Conservation (phyloP, 495 filamentous ascomycete genomes). For the Cenococcum geophilum region DNA sequence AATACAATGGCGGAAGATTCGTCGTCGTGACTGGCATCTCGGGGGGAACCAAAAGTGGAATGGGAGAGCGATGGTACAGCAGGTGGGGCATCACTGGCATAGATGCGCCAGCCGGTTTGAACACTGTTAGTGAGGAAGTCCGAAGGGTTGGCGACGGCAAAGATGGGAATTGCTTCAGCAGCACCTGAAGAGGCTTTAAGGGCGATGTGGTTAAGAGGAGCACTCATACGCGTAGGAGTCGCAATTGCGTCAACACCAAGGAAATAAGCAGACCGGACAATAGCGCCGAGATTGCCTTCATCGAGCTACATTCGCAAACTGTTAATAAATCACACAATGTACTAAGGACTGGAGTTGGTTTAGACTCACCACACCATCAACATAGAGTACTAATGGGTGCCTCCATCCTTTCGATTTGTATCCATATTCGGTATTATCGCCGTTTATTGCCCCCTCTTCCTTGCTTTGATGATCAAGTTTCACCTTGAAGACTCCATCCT, state of each 20-base stretch:
- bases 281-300: slow-evolving; percentile 82
- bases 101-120: slow-evolving; percentile 73
- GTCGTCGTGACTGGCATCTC: not conserved
- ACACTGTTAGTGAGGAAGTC: slow-evolving; percentile 63
- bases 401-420: slow-evolving; percentile 42
- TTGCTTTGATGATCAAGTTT: slow-evolving; percentile 59
- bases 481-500: slow-evolving; percentile 45
- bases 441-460: slow-evolving; percentile 69
- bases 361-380: slow-evolving; percentile 61
- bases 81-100: slow-evolving; percentile 44
- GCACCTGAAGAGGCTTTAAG: slow-evolving; percentile 86
- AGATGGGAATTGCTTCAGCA: slow-evolving; percentile 66
- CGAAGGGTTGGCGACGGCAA: slow-evolving; percentile 56
- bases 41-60: not conserved
- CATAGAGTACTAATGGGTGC: slow-evolving; percentile 70
- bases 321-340: slow-evolving; percentile 10
- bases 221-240: slow-evolving; percentile 45
- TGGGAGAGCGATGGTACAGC: not conserved
- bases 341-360: not conserved
- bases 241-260: slow-evolving; percentile 67
- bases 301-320: slow-evolving; percentile 49
- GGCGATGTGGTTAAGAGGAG: slow-evolving; percentile 64
- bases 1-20: slow-evolving; percentile 6
- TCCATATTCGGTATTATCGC: slow-evolving; percentile 42
- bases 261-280: slow-evolving; percentile 79